Conservation (phyloP, 2,329 filamentous ascomycete genomes). For the Rhynchosporium agropyri region DNA sequence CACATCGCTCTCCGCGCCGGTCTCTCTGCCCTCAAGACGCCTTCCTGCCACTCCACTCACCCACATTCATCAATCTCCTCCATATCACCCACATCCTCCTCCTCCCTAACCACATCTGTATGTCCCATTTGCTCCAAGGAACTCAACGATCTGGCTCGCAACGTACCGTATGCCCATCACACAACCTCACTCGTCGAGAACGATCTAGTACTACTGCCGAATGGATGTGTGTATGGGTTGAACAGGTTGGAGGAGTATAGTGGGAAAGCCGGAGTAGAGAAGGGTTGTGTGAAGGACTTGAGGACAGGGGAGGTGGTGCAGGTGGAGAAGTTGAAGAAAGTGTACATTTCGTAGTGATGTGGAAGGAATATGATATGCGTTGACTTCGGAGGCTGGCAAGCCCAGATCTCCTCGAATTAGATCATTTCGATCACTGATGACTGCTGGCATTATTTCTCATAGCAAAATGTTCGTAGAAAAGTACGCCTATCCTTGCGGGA, state of each 20-base stretch:
- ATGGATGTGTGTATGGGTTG: constrained; percentile 81
- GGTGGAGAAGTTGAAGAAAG: constrained; percentile 72
- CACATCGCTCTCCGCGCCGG: constrained; percentile 90
- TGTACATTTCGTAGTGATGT: constrained; percentile 76
- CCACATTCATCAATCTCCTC: constrained; percentile 28
- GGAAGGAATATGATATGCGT: background rate
- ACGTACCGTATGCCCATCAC: constrained; percentile 93
- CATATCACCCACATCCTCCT: constrained; percentile 40
- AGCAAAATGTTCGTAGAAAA: too few species aligned
- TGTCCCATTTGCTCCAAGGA: constrained; percentile 97
- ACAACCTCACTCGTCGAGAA: constrained; percentile 90
- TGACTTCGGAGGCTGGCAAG: background rate
- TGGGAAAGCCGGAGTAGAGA: constrained; percentile 71
- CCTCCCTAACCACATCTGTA: constrained; percentile 59
- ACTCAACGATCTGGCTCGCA: constrained; percentile 84
- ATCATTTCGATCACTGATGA: too few species aligned
- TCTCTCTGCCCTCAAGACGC: constrained; percentile 92
- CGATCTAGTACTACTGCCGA: constrained; percentile 84
- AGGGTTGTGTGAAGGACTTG: constrained; percentile 74
- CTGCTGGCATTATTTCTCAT: too few species aligned
- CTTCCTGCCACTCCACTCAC: constrained; percentile 74
- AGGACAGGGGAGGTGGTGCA: constrained; percentile 71
- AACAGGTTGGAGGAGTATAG: constrained; percentile 75
- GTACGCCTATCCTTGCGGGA: too few species aligned
- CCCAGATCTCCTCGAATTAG: background rate